Evolutionary conservation across 2,329 filamentous ascomycete genomes (phyloP).

Genomic region (Cucurbitaria berberidis): DNA sequence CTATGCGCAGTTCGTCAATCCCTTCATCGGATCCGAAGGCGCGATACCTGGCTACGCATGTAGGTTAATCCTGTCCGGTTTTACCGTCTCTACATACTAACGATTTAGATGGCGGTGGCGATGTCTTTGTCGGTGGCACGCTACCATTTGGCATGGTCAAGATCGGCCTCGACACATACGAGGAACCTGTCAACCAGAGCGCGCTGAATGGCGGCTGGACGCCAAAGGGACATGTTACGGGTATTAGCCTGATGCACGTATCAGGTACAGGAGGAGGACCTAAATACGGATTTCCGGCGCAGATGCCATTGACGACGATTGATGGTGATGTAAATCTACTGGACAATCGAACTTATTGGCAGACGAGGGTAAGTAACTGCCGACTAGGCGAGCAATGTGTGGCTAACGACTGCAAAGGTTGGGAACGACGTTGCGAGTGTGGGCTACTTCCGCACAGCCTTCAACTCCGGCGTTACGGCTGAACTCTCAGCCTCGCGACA

Average conservation of each 20-base stretch:
- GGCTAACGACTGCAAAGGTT: slow-evolving; percentile 17
- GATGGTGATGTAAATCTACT: neutral
- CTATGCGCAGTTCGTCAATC: slow-evolving; percentile 50
- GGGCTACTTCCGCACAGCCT: slow-evolving; percentile 45
- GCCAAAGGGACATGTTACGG: slow-evolving; percentile 49
- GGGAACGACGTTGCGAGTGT: slow-evolving; percentile 43
- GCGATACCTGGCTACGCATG: slow-evolving; percentile 50
- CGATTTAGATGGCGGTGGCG: slow-evolving; percentile 46
- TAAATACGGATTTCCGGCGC: slow-evolving; percentile 51
- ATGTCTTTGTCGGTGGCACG: slow-evolving; percentile 48
- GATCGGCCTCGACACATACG: slow-evolving; percentile 49
- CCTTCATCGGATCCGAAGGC: slow-evolving; percentile 57
- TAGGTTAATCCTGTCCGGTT: slow-evolving; percentile 7
- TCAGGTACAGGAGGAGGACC: slow-evolving; percentile 46
- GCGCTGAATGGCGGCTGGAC: slow-evolving; percentile 52
- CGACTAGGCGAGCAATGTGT: accelerated
- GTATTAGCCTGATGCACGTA: slow-evolving; percentile 49
- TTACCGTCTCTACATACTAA: slow-evolving; percentile 1
- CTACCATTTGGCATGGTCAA: slow-evolving; percentile 52
- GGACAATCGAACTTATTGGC: slow-evolving; percentile 52
- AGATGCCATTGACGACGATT: slow-evolving; percentile 49
- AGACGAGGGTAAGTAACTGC: slow-evolving; percentile 36
- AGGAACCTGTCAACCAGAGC: slow-evolving; percentile 43
- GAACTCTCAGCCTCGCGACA: slow-evolving; percentile 48
- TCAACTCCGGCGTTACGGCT: slow-evolving; percentile 44